Conservation (phyloP, 148 eudicot species). For the Beta vulgaris region DNA sequence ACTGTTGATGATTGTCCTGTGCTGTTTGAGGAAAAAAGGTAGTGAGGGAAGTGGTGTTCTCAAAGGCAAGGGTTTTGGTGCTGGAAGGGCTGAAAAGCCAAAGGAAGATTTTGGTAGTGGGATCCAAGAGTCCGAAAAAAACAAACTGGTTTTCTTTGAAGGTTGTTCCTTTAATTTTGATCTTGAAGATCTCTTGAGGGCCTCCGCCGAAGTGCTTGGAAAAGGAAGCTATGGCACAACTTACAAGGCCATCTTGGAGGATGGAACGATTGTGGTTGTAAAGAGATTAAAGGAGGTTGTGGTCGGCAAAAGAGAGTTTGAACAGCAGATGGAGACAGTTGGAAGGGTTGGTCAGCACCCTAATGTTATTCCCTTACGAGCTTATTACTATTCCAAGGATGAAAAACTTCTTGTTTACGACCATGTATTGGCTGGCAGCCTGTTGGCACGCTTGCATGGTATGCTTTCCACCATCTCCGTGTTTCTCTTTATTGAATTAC, state of each 20-base stretch:
- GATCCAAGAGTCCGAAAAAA: conserved; percentile 69
- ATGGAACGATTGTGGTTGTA: conserved; percentile 73
- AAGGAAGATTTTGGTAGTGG: conserved; percentile 76
- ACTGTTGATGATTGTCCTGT: conserved; percentile 32
- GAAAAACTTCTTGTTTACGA: conserved; percentile 91
- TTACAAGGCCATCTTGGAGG: conserved; percentile 85
- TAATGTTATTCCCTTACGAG: conserved; percentile 69
- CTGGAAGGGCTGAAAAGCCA: conserved; percentile 54
- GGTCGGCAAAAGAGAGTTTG: conserved; percentile 77
- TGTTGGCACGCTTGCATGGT: conserved; percentile 75
- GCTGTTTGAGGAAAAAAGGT: conserved; percentile 48
- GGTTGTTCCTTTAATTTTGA: conserved; percentile 67
- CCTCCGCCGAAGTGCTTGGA: conserved; percentile 93
- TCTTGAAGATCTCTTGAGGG: conserved; percentile 88
- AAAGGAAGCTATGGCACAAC: conserved; percentile 89
- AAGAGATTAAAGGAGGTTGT: conserved; percentile 81
- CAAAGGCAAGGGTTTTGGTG: conserved; percentile 43
- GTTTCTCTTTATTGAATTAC: neutral
- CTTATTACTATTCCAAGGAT: conserved; percentile 92
- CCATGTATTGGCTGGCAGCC: conserved; percentile 57
- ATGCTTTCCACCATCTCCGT: conserved; percentile 15
- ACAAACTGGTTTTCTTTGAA: conserved; percentile 79
- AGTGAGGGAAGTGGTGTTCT: conserved; percentile 29
- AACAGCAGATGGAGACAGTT: conserved; percentile 80
- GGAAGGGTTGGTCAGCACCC: conserved; percentile 55